These are phyloP conservation scores for Trypanosomatidae sp. DNA, from an alignment of 208 protist genomes.

Conservation along the genomic window DNA sequence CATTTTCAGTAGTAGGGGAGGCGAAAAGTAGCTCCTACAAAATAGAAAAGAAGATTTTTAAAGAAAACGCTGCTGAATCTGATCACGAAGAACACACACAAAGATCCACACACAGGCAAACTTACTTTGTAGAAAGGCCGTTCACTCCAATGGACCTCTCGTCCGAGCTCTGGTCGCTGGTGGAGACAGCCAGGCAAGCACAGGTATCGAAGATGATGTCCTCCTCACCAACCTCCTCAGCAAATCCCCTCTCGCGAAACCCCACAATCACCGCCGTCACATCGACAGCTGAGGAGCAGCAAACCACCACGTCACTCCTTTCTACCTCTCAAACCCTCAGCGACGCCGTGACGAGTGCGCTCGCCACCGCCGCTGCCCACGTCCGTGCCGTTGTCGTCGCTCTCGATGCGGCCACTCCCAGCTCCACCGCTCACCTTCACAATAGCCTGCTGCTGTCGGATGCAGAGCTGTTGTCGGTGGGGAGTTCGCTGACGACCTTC, in stretches of 20 bases:
- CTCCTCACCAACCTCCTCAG: too few species aligned
- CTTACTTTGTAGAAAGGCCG: neutral
- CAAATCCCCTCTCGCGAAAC: neutral
- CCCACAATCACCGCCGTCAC: neutral
- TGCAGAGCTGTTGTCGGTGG: slow-evolving; percentile 61
- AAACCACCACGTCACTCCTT: slow-evolving; percentile 12
- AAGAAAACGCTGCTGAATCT: too few species aligned
- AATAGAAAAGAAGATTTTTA: too few species aligned
- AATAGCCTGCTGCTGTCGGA: slow-evolving; percentile 64
- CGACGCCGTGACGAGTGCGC: neutral
- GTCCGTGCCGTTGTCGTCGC: slow-evolving; percentile 28
- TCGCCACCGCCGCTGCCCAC: slow-evolving; percentile 5
- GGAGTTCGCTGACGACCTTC: slow-evolving; percentile 47
- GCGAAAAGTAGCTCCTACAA: too few species aligned
- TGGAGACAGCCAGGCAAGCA: slow-evolving; percentile 6
- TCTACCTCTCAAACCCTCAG: slow-evolving; percentile 15
- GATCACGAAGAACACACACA: neutral
- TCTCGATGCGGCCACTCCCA: slow-evolving; percentile 43
- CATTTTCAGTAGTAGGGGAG: too few species aligned
- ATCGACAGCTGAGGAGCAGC: neutral
- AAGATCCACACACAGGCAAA: neutral
- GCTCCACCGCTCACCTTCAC: slow-evolving; percentile 40
- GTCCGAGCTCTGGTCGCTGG: slow-evolving; percentile 18
- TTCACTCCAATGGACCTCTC: slow-evolving; percentile 37
- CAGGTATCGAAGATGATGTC: too few species aligned